A percentile compares a stretch with the other conserved stretches of the same genome.
phyloP scores from a whole-genome alignment of 371 early-diverging fungal genomes.

The Conidiobolus incongruus region DNA sequence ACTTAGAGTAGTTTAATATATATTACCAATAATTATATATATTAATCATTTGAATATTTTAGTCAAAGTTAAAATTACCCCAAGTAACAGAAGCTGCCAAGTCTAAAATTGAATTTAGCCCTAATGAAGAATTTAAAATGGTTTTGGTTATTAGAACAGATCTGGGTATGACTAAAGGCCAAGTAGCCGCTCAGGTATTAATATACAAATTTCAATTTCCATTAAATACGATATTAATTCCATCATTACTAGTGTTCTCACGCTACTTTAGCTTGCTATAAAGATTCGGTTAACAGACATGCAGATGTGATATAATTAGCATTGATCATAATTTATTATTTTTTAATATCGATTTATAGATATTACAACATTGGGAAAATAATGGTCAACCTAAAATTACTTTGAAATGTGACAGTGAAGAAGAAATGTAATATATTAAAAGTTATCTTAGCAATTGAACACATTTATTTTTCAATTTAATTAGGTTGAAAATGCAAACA shows the following conservation, averaged over 20 bases:
- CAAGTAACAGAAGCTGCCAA: too few species aligned
- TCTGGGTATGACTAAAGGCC: conserved; percentile 88
- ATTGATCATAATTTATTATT: neutral
- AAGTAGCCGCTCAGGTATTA: conserved; percentile 72
- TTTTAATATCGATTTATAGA: conserved; percentile 10
- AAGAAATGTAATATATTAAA: conserved; percentile 30
- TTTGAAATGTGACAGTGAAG: conserved; percentile 53
- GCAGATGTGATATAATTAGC: conserved; percentile 17
- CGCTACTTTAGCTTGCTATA: conserved; percentile 77
- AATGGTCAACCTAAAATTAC: conserved; percentile 76
- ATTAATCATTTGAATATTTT: too few species aligned
- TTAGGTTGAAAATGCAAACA: conserved; percentile 43
- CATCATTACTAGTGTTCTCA: conserved; percentile 83
- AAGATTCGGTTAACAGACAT: conserved; percentile 22
- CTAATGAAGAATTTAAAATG: too few species aligned
- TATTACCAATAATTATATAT: too few species aligned
- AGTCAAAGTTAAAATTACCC: too few species aligned
- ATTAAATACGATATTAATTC: neutral
- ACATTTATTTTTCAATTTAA: conserved; percentile 1
- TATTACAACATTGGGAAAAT: conserved; percentile 48
- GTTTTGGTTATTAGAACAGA: conserved; percentile 70
- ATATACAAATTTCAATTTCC: neutral
- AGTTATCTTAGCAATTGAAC: neutral
- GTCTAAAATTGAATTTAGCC: too few species aligned
- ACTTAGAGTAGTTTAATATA: too few species aligned